Base-by-base conservation (phyloP, 495 filamentous ascomycete species). In the Tirmania nivea region DNA sequence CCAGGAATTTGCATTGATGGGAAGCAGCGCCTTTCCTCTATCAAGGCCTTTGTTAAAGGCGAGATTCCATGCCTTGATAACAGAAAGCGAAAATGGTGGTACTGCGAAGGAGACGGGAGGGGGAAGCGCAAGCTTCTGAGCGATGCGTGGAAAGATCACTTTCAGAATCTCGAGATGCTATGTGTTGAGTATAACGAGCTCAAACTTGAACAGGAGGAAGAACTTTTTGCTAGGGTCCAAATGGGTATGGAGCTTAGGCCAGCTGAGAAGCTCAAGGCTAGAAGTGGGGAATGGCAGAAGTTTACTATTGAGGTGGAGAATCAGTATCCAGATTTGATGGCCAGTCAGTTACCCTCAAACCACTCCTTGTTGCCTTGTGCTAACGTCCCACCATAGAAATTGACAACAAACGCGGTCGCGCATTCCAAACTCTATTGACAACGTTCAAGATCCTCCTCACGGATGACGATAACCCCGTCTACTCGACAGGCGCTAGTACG, bases 251-350 rank as follows among this genome's bases (percentile, higher is more conserved):
- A 65, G 37, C 64, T 74, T 17, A 69, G 65, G 1, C 62, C 65
- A n/a, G 72, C 71, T 5, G 72, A 74, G 52, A 73, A 73, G 59
- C 68, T 74, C 54, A 63, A 64, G 39, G 72, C 72, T 16, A 66
- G 64, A 25, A 69, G 63, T 0, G 71, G 72, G 0, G 54, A 57
- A 10, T 74, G 72, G 72, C 72, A 73, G 34, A 60, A 55, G 0
- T 69, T 71, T 39, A 63, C 67, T 0, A 61, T 61, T 50, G 54
- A 66, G 16, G 67, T 67, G 53, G 70, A 72, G 52, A 58, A 67
- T 10, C 61, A 69, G 51, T 74, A 70, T 52, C 34, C 52, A 10
- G 35, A 60, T 11, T 64, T 71, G 25, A 56, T 69, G 47, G 53
- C 51, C 17, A 54, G 66, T 72, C 56, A 61, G 35, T 39, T 7